phyloP scores from a whole-genome alignment of 495 filamentous ascomycete genomes.

The Aspergillus carlsbadensis region DNA sequence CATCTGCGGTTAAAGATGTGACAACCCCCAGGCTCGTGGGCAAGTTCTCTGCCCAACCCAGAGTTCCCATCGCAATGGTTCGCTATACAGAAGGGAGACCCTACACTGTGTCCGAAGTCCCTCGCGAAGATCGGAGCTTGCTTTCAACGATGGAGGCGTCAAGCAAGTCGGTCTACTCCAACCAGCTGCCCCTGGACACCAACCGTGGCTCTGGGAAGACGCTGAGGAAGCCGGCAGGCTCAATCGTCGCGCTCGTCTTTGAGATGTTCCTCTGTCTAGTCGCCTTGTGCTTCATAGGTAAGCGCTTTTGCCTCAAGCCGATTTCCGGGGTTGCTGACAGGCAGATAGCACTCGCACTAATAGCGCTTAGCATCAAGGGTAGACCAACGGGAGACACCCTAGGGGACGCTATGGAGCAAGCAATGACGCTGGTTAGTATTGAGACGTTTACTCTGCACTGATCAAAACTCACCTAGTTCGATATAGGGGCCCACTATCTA shows the following conservation, averaged over 20 bases:
- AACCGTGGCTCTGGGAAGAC: not conserved
- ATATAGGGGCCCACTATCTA: slow-evolving; percentile 12
- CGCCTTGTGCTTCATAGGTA: slow-evolving; percentile 14
- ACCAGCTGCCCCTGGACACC: not conserved
- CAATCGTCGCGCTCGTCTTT: slow-evolving; percentile 5
- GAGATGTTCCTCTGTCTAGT: slow-evolving; percentile 8
- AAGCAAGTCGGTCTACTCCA: not conserved
- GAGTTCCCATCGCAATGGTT: not conserved
- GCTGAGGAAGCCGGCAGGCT: slow-evolving; percentile 11
- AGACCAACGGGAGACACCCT: slow-evolving; percentile 12
- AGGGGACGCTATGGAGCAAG: slow-evolving; percentile 7
- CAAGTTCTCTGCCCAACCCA: not conserved
- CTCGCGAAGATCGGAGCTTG: not conserved
- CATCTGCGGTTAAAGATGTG: not conserved
- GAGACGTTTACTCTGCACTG: not conserved
- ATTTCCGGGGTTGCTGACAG: not conserved
- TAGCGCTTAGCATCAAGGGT: slow-evolving; percentile 5
- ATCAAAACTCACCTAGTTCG: not conserved
- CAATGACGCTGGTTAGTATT: slow-evolving; percentile 9
- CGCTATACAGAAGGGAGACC: not conserved
- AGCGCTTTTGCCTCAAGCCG: not conserved
- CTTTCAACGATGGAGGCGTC: not conserved
- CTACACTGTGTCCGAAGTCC: not conserved
- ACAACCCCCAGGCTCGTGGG: not conserved
- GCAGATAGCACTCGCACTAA: slow-evolving; percentile 3